These are phyloP conservation scores for Verticillium dahliae DNA, from an alignment of 2,329 filamentous ascomycete genomes.

Conservation along the genomic window DNA sequence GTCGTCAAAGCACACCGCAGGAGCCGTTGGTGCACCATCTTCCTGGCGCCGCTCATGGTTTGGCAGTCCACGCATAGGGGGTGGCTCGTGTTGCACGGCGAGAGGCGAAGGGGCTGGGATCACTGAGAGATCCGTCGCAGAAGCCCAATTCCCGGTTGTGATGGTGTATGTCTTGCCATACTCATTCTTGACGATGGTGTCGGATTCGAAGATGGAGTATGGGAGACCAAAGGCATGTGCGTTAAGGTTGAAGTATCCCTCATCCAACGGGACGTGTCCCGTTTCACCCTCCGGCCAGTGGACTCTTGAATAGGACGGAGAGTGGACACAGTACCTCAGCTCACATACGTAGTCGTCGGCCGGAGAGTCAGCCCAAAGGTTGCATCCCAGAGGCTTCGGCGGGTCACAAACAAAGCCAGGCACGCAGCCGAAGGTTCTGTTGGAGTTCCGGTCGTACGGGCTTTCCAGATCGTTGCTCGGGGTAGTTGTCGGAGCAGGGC, in stretches of 20 bases:
- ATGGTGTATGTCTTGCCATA: slow-evolving; percentile 32
- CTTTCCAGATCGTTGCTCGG: slow-evolving; percentile 16
- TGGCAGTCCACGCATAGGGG: background rate
- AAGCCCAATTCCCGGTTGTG: slow-evolving; percentile 47
- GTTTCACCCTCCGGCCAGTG: slow-evolving; percentile 38
- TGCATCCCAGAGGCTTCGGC: slow-evolving; percentile 39
- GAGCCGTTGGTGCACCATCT: slow-evolving; percentile 19
- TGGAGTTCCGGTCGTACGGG: slow-evolving; percentile 20
- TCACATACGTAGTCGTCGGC: slow-evolving; percentile 37
- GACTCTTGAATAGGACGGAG: slow-evolving; percentile 28
- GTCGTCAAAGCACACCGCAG: slow-evolving; percentile 40
- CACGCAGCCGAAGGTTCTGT: slow-evolving; percentile 44
- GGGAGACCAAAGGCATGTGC: slow-evolving; percentile 53
- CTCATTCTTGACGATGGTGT: slow-evolving; percentile 26
- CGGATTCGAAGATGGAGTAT: slow-evolving; percentile 51
- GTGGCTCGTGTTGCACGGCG: background rate
- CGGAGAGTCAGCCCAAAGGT: slow-evolving; percentile 41
- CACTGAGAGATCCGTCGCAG: slow-evolving; percentile 38
- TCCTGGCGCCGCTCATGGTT: background rate
- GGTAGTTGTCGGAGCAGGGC: slow-evolving; percentile 34
- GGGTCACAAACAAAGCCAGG: slow-evolving; percentile 46
- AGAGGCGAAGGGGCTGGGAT: slow-evolving; percentile 21
- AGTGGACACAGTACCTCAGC: slow-evolving; percentile 32
- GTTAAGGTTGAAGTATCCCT: slow-evolving; percentile 57
- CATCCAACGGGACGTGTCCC: slow-evolving; percentile 41